A percentile compares a stretch with the other conserved stretches of the same genome.
Evolutionary conservation across 257 asterid genomes (phyloP).

Genomic region (Scutellaria barbata): DNA sequence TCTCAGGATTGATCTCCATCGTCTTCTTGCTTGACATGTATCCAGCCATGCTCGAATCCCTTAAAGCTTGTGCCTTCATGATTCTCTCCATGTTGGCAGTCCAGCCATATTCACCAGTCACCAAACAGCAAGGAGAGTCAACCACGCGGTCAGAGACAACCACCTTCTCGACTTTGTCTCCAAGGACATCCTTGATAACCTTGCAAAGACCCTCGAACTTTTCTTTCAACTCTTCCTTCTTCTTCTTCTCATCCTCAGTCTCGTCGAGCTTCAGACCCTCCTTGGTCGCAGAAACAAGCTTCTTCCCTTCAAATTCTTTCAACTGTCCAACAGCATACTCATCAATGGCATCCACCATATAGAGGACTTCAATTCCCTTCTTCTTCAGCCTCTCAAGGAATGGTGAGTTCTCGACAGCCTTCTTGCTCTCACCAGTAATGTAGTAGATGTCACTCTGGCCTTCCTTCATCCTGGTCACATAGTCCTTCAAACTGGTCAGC

Average conservation of each 20-base stretch:
- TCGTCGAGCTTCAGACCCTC: slow-evolving; percentile 77
- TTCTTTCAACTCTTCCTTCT: slow-evolving; percentile 54
- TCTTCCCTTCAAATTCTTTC: slow-evolving; percentile 70
- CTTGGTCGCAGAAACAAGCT: slow-evolving; percentile 70
- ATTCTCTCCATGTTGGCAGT: slow-evolving; percentile 77
- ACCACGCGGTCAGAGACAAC: slow-evolving; percentile 69
- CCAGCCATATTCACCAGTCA: slow-evolving; percentile 72
- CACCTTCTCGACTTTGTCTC: slow-evolving; percentile 69
- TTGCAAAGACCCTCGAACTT: slow-evolving; percentile 71
- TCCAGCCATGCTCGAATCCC: slow-evolving; percentile 70
- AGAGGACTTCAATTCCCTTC: slow-evolving; percentile 68
- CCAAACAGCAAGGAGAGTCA: slow-evolving; percentile 75
- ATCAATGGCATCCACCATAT: slow-evolving; percentile 77
- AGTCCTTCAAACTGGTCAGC: slow-evolving; percentile 66
- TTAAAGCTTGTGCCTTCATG: slow-evolving; percentile 68
- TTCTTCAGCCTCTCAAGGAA: slow-evolving; percentile 72
- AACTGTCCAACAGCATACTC: slow-evolving; percentile 66
- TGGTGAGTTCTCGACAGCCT: slow-evolving; percentile 77
- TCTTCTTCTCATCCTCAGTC: slow-evolving; percentile 65
- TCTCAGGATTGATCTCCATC: slow-evolving; percentile 68
- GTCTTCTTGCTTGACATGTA: slow-evolving; percentile 75
- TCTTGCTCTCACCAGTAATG: slow-evolving; percentile 75
- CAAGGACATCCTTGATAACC: slow-evolving; percentile 71
- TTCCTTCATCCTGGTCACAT: slow-evolving; percentile 76
- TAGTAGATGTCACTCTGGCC: slow-evolving; percentile 65